Percentiles rank a stretch among this genome's conserved stretches.
Evolutionary conservation across 2,329 filamentous ascomycete genomes (phyloP).

Genomic region (Gyromitra esculenta): DNA sequence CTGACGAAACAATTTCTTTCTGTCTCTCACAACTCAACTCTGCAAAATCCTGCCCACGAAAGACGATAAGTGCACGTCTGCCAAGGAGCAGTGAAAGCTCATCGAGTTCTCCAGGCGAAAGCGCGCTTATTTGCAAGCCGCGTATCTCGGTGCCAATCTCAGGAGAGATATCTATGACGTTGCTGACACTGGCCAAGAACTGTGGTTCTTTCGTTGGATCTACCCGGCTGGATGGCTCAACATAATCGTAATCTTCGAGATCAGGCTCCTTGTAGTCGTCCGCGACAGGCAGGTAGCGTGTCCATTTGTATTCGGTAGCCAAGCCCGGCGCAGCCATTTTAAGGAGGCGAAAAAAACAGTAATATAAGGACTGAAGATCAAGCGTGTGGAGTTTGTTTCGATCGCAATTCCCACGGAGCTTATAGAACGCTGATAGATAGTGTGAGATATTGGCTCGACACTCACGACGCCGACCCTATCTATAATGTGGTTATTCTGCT

Average conservation of each 20-base stretch:
- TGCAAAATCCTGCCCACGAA: constrained; percentile 77
- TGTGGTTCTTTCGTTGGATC: constrained; percentile 32
- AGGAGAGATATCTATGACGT: constrained; percentile 72
- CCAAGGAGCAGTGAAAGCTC: constrained; percentile 79
- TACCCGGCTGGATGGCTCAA: constrained; percentile 46
- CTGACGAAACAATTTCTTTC: constrained; percentile 47
- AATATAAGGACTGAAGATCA: constrained; percentile 6
- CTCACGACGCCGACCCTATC: constrained; percentile 4
- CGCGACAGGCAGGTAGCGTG: constrained; percentile 45
- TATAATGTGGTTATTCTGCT: constrained; percentile 12
- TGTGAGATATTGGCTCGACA: constrained; percentile 4
- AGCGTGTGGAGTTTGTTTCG: not conserved
- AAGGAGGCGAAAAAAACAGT: not conserved
- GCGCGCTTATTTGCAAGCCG: constrained; percentile 75
- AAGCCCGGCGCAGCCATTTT: constrained; percentile 25
- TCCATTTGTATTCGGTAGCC: constrained; percentile 44
- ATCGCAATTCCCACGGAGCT: not conserved
- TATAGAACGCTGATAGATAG: not conserved
- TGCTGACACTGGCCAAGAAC: constrained; percentile 36
- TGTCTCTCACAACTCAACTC: constrained; percentile 70
- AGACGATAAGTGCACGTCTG: constrained; percentile 80
- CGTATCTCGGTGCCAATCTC: constrained; percentile 77
- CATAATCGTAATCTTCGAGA: constrained; percentile 36
- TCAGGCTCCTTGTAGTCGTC: constrained; percentile 45
- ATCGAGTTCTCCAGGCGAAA: constrained; percentile 75